Base-by-base conservation (phyloP, 257 asterid species). In the Jaltomata sinuosa region DNA sequence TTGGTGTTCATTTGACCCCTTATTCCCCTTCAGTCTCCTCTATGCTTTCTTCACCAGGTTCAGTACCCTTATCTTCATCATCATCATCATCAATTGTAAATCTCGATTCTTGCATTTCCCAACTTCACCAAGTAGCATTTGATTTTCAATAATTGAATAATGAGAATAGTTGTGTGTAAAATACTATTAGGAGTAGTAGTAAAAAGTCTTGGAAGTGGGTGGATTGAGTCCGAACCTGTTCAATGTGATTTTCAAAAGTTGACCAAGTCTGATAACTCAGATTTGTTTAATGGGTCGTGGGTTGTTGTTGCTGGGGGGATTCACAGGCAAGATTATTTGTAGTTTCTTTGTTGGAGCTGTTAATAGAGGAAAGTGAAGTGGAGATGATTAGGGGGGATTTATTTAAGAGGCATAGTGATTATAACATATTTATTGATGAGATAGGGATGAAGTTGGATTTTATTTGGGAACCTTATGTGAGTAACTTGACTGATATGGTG, bases 371-470 rank as follows among this genome's bases (percentile, higher is more conserved):
- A 19, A 90, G 91, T 69, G 90, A 88, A 18, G 79, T 92, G 62
- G 94, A 91, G 84, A 86, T 84, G 76, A 57, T 94, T 53, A 85
- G 89, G 50, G 93, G 77, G 61, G 96, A 97, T 91, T 90, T 95
- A 94, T 95, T 97, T 83, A 95, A 95, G 92, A 89, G 98, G 92
- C 99, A 97, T 59, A 93, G 97, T 84, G 96, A 97, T 93, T 97
- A 95, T 81, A 90, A 91, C 31, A 84, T 85, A 7, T 27, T 85
- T 85, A 93, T 93, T 84, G 94, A 93, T 49, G 91, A 89, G 88
- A 93, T 97, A 38, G 97, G 97, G 67, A 87, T 95, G 98, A 93
- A 91, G 86, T 74, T 97, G 85, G 99, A 97, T 85, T 97, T 95
- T 49, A 74, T 91, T n/a, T 97, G 98, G 99, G 98, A 98, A 59